Evolutionary conservation across 306 rosid species (phyloP), one percentile per base, ranked within the genome.

Genomic region (Citrullus mucosospermus): DNA sequence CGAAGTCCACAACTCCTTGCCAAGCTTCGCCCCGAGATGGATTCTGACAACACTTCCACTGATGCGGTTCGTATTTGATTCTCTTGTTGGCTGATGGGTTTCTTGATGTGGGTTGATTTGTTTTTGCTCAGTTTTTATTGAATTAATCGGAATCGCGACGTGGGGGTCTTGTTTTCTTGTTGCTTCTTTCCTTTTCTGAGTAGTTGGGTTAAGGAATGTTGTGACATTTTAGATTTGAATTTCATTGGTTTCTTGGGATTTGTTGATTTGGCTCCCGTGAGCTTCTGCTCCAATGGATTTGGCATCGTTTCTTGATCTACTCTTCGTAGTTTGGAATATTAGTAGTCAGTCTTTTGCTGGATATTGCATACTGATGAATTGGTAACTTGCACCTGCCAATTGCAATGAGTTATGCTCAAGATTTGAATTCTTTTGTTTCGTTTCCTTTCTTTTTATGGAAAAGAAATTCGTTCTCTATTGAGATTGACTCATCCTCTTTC

Each of bases 1-100:
- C 91, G 97, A 4, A 91, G 96, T 82, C 97, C 98, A 3, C 86
- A 91, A 65, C 87, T 91, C 25, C 90, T 83, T 32, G 85, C 89
- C 59, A 90, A 84, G 82, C 92, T 93, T 76, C 88, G 85, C 3
- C 79, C 81, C 1, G 93, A 90, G 46, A 91, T 93, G 97, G 97
- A 87, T 62, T 80, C 89, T 10, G 98, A 93, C 73, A 80, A 89
- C 81, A 85, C 91, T 72, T 90, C 93, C 7, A 82, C 86, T 22
- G 97, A 92, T 89, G 93, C 98, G 90, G 98, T 91, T 78, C 43
- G 92, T 82, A 7, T 73, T 65, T 51, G 30, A 15, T 75, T 15
- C 10, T 15, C 38, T 66, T 22, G 14, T 16, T 48, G 75, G 28
- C 1, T 78, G 18, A 10, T 30, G 57, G 43, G 39, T 66, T 78